Evolutionary conservation across 2,329 filamentous ascomycete genomes (phyloP).

Genomic region (Fusarium cyanostomum): DNA sequence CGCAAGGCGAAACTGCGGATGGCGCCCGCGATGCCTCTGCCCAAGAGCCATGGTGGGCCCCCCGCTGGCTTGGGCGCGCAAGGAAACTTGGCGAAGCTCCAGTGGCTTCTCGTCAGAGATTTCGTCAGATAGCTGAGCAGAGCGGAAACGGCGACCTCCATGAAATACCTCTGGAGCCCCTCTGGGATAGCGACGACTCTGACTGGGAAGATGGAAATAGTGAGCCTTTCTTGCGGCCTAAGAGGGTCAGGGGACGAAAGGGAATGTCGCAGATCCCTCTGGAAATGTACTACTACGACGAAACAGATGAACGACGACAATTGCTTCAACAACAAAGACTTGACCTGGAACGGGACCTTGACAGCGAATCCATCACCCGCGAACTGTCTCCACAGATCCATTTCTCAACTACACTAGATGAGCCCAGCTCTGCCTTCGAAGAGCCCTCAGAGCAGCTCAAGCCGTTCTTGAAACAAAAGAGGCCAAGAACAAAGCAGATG

Average conservation of each 20-base stretch:
- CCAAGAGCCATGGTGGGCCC: not conserved
- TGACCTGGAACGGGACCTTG: not conserved
- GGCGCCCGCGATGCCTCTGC: not conserved
- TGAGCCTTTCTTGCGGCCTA: slow-evolving; percentile 30
- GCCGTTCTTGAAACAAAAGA: slow-evolving; percentile 4
- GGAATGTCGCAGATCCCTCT: no score
- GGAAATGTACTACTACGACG: no score
- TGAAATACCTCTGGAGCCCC: not conserved
- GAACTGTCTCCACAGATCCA: slow-evolving; percentile 20
- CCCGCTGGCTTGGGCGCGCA: slow-evolving; percentile 34
- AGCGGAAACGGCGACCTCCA: not conserved
- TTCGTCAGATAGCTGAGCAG: slow-evolving; percentile 3
- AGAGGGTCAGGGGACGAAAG: not conserved
- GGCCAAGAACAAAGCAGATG: not conserved
- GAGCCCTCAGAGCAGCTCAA: not conserved
- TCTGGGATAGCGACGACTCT: slow-evolving; percentile 22
- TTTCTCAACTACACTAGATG: not conserved
- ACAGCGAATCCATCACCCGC: slow-evolving; percentile 15
- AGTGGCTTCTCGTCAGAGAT: slow-evolving; percentile 9
- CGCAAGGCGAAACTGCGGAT: slow-evolving; percentile 3
- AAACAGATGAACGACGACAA: no score
- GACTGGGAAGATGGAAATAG: slow-evolving; percentile 16
- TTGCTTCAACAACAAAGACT: no score
- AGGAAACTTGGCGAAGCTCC: slow-evolving; percentile 39
- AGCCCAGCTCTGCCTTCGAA: not conserved